Evolutionary conservation across 495 filamentous ascomycete species (phyloP).

Genomic region (Xylaria castorea): DNA sequence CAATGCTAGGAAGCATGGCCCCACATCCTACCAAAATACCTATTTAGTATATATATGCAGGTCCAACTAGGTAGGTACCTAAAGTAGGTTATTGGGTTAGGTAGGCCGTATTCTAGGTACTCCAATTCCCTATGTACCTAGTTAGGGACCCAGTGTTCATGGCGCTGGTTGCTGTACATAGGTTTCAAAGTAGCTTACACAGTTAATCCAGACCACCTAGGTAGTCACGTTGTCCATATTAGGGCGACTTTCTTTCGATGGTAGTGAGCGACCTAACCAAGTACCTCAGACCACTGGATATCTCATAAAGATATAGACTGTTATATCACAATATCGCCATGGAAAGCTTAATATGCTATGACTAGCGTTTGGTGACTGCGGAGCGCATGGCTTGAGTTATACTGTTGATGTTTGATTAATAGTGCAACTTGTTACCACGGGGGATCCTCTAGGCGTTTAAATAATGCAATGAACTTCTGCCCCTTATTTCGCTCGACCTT

Average conservation of each 20-base stretch:
- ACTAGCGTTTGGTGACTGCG: neutral
- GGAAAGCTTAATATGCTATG: neutral
- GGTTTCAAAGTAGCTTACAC: too few species aligned
- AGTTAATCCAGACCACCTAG: neutral
- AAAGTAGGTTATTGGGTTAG: too few species aligned
- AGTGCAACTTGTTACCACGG: conserved; percentile 59
- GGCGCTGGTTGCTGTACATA: too few species aligned
- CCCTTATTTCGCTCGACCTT: conserved; percentile 93
- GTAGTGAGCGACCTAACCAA: neutral
- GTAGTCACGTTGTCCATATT: neutral
- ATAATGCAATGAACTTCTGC: conserved; percentile 85
- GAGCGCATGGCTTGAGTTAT: neutral
- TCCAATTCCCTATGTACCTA: too few species aligned
- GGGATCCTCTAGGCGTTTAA: conserved; percentile 80
- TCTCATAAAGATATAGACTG: neutral
- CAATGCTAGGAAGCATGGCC: neutral
- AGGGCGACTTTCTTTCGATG: neutral
- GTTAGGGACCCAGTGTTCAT: neutral
- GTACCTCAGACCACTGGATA: neutral
- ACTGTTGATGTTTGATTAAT: neutral
- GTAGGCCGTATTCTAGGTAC: too few species aligned
- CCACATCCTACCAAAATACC: conserved; percentile 7
- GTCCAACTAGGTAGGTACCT: neutral
- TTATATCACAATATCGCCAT: neutral
- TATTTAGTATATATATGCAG: neutral